These are phyloP conservation scores for Acanthamoeba lenticulata DNA, from an alignment of 208 protist genomes.

Conservation along the genomic window DNA sequence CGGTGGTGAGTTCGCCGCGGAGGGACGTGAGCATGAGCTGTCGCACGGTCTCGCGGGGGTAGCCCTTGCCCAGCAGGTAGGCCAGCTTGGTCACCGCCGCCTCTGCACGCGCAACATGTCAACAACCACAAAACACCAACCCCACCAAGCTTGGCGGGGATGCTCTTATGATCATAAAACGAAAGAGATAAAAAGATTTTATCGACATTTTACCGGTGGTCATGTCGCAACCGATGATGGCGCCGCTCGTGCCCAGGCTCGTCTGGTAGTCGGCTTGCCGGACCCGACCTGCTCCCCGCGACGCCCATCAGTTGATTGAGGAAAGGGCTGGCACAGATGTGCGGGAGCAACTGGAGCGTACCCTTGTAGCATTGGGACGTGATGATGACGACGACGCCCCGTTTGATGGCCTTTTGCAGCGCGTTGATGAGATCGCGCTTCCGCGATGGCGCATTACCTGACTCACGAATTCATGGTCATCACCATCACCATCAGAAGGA, in stretches of 20 bases:
- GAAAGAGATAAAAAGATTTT: too few relatives aligned
- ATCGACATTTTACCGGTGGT: constrained; percentile 13
- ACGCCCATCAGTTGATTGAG: not conserved
- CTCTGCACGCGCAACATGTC: not conserved
- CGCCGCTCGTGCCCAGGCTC: not conserved
- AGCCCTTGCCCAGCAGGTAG: constrained; percentile 10
- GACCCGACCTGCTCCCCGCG: not conserved
- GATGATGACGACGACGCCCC: not conserved
- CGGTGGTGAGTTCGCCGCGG: not conserved
- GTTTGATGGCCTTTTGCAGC: not conserved
- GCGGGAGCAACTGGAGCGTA: not conserved
- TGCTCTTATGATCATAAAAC: not conserved
- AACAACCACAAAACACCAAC: too few relatives aligned
- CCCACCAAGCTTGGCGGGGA: not conserved
- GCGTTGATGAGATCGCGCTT: constrained; percentile 6
- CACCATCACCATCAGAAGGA: too few relatives aligned
- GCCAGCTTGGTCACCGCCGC: not conserved
- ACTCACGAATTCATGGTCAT: not conserved
- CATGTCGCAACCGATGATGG: constrained; percentile 21
- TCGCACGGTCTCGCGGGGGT: not conserved
- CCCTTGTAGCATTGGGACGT: constrained; percentile 34
- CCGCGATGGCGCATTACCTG: not conserved
- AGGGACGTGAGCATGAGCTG: not conserved
- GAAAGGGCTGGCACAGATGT: not conserved
- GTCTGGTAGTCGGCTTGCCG: not conserved